Evolutionary conservation across 306 rosid genomes (phyloP).

Genomic region (Citrullus mucosospermus): DNA sequence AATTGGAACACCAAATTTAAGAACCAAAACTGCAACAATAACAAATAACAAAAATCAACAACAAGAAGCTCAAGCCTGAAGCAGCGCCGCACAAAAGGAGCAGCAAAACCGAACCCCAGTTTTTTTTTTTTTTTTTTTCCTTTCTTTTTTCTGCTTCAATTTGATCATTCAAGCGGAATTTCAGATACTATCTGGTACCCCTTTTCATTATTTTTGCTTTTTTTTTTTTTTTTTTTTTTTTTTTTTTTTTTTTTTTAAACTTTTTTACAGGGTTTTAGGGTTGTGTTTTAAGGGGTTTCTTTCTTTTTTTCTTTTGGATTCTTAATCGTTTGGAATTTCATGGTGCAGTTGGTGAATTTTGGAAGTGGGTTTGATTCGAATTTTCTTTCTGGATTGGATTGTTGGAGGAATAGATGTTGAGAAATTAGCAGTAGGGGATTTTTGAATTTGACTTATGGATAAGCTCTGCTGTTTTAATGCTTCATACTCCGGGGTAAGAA

Average conservation of each 20-base stretch:
- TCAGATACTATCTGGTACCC: conserved; percentile 15
- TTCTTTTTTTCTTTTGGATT: neutral
- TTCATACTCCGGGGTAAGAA: conserved; percentile 62
- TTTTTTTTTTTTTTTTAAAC: neutral
- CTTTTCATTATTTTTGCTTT: neutral
- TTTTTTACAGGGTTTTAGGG: conserved; percentile 21
- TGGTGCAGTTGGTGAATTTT: conserved; percentile 1
- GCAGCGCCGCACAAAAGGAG: neutral
- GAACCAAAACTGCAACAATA: neutral
- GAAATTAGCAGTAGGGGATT: conserved; percentile 24
- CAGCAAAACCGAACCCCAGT: neutral
- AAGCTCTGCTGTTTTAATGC: conserved; percentile 53
- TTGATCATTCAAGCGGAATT: conserved; percentile 15
- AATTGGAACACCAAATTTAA: neutral
- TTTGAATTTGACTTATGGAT: conserved; percentile 38
- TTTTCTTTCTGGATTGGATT: conserved; percentile 14
- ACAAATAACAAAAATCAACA: neutral
- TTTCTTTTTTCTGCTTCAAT: neutral
- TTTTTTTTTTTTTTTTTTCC: neutral
- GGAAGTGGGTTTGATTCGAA: conserved; percentile 28
- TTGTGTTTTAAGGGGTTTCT: neutral
- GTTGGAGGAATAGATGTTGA: conserved; percentile 36
- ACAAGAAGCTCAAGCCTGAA: neutral
- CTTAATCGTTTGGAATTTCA: conserved; percentile 6
- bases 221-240: neutral